Percentiles rank a stretch among this genome's conserved stretches.
Conservation (phyloP, 106 monocot genomes). For the Vanilla planifolia region DNA sequence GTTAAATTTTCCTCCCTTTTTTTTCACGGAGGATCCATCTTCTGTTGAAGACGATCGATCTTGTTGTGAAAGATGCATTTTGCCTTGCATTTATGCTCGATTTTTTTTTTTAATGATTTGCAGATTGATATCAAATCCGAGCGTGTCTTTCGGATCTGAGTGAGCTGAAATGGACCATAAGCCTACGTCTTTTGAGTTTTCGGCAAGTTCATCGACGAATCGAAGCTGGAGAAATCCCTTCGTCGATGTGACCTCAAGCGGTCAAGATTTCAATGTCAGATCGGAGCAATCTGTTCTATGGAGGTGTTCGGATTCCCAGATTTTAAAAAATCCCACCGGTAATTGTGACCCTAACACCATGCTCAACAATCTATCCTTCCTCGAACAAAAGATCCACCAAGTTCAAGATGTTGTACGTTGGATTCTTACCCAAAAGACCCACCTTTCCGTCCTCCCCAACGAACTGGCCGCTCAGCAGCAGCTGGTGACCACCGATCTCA, state of each 20-base stretch:
- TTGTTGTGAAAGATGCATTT: background rate
- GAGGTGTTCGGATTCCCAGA: background rate
- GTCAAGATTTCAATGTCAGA: too few species aligned
- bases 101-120: background rate
- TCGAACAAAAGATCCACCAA: constrained; percentile 90
- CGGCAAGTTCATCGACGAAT: background rate
- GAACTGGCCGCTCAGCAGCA: constrained; percentile 68
- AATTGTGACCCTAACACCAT: too few species aligned
- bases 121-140: background rate
- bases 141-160: too few species aligned
- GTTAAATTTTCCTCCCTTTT: background rate
- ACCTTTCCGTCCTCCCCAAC: constrained; percentile 13
- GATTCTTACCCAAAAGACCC: constrained; percentile 29
- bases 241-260: background rate
- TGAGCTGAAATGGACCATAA: too few species aligned
- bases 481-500: constrained; percentile 36
- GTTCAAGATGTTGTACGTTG: constrained; percentile 59
- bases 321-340: background rate
- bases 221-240: background rate
- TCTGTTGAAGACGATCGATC: background rate
- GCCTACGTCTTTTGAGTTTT: too few species aligned
- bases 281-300: background rate
- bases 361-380: constrained; percentile 65
- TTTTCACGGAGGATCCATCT: background rate
- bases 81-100: background rate